Evolutionary conservation across 139 green algal species (phyloP), one percentile per base, ranked within the genome.

Genomic region (Asterochloris sp.): DNA sequence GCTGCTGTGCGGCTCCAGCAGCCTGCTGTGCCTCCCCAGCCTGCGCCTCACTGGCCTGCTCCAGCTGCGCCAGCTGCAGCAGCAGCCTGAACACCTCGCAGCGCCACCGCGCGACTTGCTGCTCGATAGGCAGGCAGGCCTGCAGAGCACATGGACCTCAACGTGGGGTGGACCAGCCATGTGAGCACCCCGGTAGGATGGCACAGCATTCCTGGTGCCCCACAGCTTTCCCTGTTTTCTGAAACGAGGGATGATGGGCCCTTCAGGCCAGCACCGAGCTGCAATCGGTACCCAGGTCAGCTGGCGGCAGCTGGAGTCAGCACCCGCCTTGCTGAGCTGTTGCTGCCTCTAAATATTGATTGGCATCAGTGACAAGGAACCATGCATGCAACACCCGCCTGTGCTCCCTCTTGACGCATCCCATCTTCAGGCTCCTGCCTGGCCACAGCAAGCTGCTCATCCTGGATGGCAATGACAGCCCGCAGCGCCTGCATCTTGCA

Each of bases 21-120:
- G 24, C 60, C 60, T 60, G 9, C 21, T 61, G 60, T 47, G 67
- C 24, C 14, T 16, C 76, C 6, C 16, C 21, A 29, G 76, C 60
- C 54, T 80, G 54, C 54, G 67, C 60, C 23, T 69, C 10, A 0
- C 68, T 61, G 21, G 23, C 60, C 13, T 68, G 16, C 60, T 80
- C 60, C 14, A n/a, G 60, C 38, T 80, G 76, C 76, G 27, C 47
- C n/a, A 61, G 67, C 24, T 61, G 68, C 21, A 80, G 76, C 76
- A 80, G 76, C 60, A 80, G 60, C 26, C 68, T 80, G 23, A 80
- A 80, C n/a, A 80, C 76, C 23, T 80, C 76, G 0, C 68, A 62
- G 23, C 76, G 76, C 76, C 76, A 80, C 12, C 76, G 67, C 47
- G 12, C 19, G n/a, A 80, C 29, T 21, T 80, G 76, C 76, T 69